Evolutionary conservation across 495 filamentous ascomycete genomes (phyloP).

Genomic region (Clavariopsis aquatica): DNA sequence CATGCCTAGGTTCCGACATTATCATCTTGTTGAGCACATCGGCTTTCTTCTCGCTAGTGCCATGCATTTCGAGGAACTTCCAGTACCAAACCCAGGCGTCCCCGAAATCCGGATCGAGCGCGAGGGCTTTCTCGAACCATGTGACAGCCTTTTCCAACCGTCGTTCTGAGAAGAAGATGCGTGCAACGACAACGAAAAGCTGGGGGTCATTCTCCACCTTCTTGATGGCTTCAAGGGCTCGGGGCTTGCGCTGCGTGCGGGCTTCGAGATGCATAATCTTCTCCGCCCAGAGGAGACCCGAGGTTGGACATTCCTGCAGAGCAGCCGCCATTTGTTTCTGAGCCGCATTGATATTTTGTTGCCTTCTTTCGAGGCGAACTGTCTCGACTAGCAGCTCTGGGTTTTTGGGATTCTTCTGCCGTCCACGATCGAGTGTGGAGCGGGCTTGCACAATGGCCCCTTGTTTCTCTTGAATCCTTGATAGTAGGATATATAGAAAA

Average conservation of each 20-base stretch:
- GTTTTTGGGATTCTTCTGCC: slow-evolving; percentile 80
- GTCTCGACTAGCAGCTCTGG: slow-evolving; percentile 87
- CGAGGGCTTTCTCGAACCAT: slow-evolving; percentile 95
- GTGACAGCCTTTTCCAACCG: slow-evolving; percentile 86
- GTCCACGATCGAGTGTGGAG: slow-evolving; percentile 84
- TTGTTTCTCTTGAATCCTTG: slow-evolving; percentile 80
- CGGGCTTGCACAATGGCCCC: slow-evolving; percentile 88
- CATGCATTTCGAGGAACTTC: slow-evolving; percentile 88
- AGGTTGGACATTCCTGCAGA: slow-evolving; percentile 83
- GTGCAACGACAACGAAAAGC: slow-evolving; percentile 73
- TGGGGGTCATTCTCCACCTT: slow-evolving; percentile 91
- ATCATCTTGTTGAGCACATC: slow-evolving; percentile 77
- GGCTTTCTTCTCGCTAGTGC: slow-evolving; percentile 83
- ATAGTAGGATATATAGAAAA: slow-evolving; percentile 84
- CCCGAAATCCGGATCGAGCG: slow-evolving; percentile 80
- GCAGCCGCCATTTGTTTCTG: slow-evolving; percentile 90
- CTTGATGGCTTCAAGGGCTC: slow-evolving; percentile 90
- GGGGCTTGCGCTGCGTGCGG: slow-evolving; percentile 86
- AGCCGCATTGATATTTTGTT: slow-evolving; percentile 77
- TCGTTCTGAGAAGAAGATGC: slow-evolving; percentile 77
- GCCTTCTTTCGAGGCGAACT: slow-evolving; percentile 88
- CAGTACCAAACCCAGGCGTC: slow-evolving; percentile 99
- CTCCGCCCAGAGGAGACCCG: slow-evolving; percentile 90
- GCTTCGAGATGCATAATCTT: slow-evolving; percentile 91
- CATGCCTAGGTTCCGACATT: slow-evolving; percentile 80